These are phyloP conservation scores for Solanum ossicruentum DNA, from an alignment of 257 asterid genomes.

Conservation along the genomic window DNA sequence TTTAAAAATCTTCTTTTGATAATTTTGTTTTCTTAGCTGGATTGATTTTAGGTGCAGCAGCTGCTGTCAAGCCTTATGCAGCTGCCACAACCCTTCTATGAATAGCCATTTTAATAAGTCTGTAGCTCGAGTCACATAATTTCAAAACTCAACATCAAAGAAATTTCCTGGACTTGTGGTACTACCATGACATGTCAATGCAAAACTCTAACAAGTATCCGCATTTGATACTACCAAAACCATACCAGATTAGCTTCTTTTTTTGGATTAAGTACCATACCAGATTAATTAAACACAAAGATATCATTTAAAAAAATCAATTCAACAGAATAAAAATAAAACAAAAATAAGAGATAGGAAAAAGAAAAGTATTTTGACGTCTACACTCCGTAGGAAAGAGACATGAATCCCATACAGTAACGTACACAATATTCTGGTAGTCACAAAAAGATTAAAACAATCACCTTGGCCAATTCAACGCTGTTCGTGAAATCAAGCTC, in stretches of 20 bases:
- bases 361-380: neutral
- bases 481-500: slow-evolving; percentile 82
- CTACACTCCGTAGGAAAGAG: neutral
- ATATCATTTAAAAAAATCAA: neutral
- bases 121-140: neutral
- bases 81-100: neutral
- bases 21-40: neutral
- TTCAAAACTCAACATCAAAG: neutral
- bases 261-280: neutral
- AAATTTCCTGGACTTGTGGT: neutral
- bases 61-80: neutral
- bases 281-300: neutral
- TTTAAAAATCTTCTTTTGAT: neutral
- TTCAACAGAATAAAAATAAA: neutral
- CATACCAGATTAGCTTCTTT: neutral
- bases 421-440: neutral
- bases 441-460: neutral
- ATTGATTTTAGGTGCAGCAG: neutral
- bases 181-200: neutral
- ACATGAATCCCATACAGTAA: neutral
- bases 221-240: neutral
- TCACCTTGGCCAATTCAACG: slow-evolving; percentile 65
- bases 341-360: neutral
- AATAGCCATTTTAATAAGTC: neutral
- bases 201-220: neutral